phyloP scores from a whole-genome alignment of 1,284 basidiomycete genomes.

The Rhodotorula sp. region DNA sequence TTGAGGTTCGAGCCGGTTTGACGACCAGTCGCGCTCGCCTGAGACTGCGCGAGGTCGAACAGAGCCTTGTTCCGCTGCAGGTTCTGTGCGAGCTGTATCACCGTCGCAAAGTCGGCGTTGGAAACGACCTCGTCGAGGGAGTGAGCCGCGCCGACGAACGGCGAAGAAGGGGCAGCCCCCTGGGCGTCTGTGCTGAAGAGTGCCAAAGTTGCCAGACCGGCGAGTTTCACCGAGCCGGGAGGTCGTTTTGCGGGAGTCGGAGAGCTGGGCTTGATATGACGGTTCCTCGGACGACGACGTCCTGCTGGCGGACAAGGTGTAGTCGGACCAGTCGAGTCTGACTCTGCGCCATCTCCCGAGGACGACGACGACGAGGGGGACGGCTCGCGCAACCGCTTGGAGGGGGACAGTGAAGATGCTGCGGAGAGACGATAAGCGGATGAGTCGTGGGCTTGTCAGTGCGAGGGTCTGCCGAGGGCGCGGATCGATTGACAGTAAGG shows the following conservation, averaged over 20 bases:
- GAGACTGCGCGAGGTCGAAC: neutral
- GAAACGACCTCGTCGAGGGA: neutral
- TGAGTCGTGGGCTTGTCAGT: no score
- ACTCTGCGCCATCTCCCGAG: neutral
- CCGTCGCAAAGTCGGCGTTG: neutral
- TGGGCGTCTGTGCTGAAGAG: neutral
- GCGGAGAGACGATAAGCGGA: no score
- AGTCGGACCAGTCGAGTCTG: no score
- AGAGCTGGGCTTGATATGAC: no score
- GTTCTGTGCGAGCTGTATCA: neutral
- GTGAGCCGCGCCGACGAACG: neutral
- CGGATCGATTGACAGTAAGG: no score
- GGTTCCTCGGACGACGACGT: neutral
- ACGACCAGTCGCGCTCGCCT: neutral
- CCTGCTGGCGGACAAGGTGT: neutral
- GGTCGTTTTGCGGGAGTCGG: neutral
- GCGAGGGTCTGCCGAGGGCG: no score
- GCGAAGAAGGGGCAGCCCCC: neutral
- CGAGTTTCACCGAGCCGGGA: neutral
- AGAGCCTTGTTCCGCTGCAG: neutral
- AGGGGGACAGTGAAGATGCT: neutral
- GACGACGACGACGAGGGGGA: neutral
- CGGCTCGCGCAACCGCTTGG: no score
- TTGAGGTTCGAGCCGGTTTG: constrained; percentile 9
- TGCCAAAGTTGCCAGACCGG: neutral